Evolutionary conservation across 2,329 filamentous ascomycete species (phyloP).

Genomic region (Pezicula carpinea): DNA sequence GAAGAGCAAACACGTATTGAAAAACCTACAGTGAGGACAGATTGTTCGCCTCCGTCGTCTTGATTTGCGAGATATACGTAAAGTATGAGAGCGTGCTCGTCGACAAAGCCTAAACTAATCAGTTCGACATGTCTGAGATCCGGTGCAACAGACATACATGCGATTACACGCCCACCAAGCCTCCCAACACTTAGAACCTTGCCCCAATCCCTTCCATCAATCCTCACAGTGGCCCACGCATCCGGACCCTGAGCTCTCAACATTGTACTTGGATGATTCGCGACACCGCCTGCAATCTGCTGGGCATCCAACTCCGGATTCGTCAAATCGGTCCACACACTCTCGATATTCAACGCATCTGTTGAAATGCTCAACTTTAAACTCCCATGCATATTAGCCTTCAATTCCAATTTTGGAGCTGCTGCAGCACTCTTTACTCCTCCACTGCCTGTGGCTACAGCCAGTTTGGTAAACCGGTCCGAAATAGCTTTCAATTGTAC

Average conservation of each 20-base stretch:
- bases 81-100: slow-evolving; percentile 75
- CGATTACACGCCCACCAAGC: slow-evolving; percentile 86
- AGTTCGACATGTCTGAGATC: slow-evolving; percentile 8
- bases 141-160: slow-evolving; percentile 51
- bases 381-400: slow-evolving; percentile 91
- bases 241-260: slow-evolving; percentile 75
- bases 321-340: slow-evolving; percentile 77
- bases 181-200: slow-evolving; percentile 88
- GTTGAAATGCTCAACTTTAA: slow-evolving; percentile 76
- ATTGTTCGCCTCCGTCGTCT: slow-evolving; percentile 64
- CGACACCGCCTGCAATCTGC: slow-evolving; percentile 65
- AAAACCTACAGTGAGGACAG: slow-evolving; percentile 65
- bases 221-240: slow-evolving; percentile 82
- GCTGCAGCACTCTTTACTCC: slow-evolving; percentile 11
- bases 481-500: slow-evolving; percentile 90
- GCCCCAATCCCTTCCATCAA: slow-evolving; percentile 93
- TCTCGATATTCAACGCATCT: slow-evolving; percentile 79
- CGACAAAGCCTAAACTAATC: slow-evolving; percentile 54
- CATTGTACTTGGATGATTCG: slow-evolving; percentile 74
- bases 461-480: slow-evolving; percentile 89
- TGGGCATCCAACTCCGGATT: slow-evolving; percentile 84
- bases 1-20: neutral
- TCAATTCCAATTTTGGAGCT: slow-evolving; percentile 71
- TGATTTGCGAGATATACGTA: slow-evolving; percentile 76
- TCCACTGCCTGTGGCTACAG: slow-evolving; percentile 39